Base-by-base conservation (phyloP, 106 monocot genomes). In the Agapanthus africanus region DNA sequence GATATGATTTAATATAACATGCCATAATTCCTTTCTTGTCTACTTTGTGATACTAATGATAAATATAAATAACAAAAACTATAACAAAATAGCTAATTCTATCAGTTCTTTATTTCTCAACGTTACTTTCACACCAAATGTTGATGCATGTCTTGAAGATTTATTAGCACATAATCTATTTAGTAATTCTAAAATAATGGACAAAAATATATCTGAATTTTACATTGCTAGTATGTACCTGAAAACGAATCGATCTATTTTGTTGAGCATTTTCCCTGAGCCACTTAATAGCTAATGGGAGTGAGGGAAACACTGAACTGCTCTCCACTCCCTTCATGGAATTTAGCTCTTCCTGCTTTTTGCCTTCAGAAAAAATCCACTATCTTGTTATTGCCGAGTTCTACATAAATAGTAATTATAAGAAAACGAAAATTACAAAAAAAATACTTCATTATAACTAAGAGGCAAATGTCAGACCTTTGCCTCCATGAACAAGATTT, bases 201-300 rank as follows among this genome's bases (percentile, higher is more conserved):
- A 46, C 4, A 23, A 35, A 15, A 18, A 61, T 61, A 39, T 65
- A 37, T 52, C 37, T 47, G 37, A 31, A 42, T 0, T 57, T 54
- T 33, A 5, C 32, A 67, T 7, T 31, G 30, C 18, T 44, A 38
- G 3, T 38, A 28, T 9, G 32, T 80, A 97, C 95, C 91, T 82
- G 91, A 74, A 89, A 82, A 54, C 74, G 80, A 70, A 77, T 69
- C 26, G 88, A 76, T 28, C 70, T 68, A 54, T 84, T 84, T 72
- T 77, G 71, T 65, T 80, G 69, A 59, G 70, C 66, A 30, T 23
- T 74, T 80, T 97, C 92, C 74, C 84, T 84, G 9, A 92, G 83
- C 97, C 91, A 92, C 30, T 86, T 80, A 69, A 97, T 79, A 47
- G 89, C 97, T 39, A 72, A 74, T 39, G 92, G 97, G 37, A 97